Conservation (phyloP, 805 yeast genomes). For the Sugiyamaella qingdaonensis region DNA sequence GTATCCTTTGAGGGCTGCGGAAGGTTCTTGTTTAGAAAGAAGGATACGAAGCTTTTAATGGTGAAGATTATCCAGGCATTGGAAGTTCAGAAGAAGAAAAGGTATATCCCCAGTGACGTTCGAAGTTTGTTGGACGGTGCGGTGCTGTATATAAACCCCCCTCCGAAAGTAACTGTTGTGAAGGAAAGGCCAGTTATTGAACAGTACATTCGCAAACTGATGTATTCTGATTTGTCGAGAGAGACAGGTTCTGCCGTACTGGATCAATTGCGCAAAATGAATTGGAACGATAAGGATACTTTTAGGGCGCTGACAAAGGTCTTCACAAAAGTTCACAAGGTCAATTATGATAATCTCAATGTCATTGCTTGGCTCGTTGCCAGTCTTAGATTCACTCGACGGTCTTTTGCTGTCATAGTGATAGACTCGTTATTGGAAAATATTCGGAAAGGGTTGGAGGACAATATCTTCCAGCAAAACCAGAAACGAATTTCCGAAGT, state of each 20-base stretch:
- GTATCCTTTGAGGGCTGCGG: conserved; percentile 76
- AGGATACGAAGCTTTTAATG: conserved; percentile 57
- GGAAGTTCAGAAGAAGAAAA: conserved; percentile 46
- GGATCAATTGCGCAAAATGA: conserved; percentile 40
- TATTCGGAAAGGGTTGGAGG: conserved; percentile 62
- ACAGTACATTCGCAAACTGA: conserved; percentile 44
- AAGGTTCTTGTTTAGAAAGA: conserved; percentile 51
- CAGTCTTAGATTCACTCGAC: conserved; percentile 34
- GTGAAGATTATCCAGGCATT: conserved; percentile 57
- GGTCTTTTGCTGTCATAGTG: conserved; percentile 41
- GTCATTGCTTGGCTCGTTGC: conserved; percentile 47
- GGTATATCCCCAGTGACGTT: conserved; percentile 48
- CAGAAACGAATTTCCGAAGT: conserved; percentile 59
- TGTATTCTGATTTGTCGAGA: conserved; percentile 48
- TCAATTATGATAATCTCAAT: conserved; percentile 54
- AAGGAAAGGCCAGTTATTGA: conserved; percentile 29
- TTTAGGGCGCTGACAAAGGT: conserved; percentile 36
- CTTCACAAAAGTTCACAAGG: conserved; percentile 57
- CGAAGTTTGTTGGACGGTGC: conserved; percentile 55
- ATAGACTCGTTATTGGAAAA: conserved; percentile 64
- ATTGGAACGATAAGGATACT: conserved; percentile 43
- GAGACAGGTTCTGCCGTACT: conserved; percentile 36
- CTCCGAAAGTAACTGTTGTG: conserved; percentile 22
- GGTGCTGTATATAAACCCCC: conserved; percentile 32
- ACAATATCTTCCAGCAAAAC: conserved; percentile 54